Percentiles rank a stretch among this genome's conserved stretches.
Evolutionary conservation across 495 filamentous ascomycete species (phyloP).

Genomic region (Neohortaea acidophila): DNA sequence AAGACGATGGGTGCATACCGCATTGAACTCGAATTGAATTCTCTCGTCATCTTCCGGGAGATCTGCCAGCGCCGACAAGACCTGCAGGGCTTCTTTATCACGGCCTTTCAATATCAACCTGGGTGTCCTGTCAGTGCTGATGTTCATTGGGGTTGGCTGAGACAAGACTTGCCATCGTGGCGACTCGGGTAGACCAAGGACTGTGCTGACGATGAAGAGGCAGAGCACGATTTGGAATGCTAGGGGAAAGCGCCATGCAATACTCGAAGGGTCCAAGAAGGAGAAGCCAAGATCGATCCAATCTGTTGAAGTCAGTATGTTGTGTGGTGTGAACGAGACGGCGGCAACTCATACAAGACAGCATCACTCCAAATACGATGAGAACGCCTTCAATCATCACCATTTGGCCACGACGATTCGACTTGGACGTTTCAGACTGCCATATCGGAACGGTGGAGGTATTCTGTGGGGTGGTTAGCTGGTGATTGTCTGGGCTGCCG

Average conservation of each 20-base stretch:
- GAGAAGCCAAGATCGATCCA: constrained; percentile 34
- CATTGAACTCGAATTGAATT: constrained; percentile 24
- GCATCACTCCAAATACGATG: constrained; percentile 23
- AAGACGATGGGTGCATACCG: too few relatives aligned
- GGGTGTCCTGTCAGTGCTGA: constrained; percentile 16
- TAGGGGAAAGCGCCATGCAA: constrained; percentile 35
- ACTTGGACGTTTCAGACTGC: constrained; percentile 24
- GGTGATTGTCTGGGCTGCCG: too few relatives aligned
- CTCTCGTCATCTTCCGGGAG: constrained; percentile 23
- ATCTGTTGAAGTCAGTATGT: too few relatives aligned
- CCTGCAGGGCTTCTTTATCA: constrained; percentile 19
- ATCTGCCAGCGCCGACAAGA: constrained; percentile 23
- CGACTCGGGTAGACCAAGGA: constrained; percentile 4
- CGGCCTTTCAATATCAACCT: constrained; percentile 21
- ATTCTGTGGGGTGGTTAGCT: constrained; percentile 17
- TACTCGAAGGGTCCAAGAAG: constrained; percentile 30
- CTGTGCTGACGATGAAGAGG: constrained; percentile 8
- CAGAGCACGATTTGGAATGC: constrained; percentile 19
- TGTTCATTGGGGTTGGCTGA: neutral
- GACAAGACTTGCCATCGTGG: neutral
- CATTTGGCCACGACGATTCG: constrained; percentile 25
- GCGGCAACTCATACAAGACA: too few relatives aligned
- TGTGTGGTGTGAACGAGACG: too few relatives aligned
- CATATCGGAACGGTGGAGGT: constrained; percentile 29
- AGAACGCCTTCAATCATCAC: constrained; percentile 27